Evolutionary conservation across 2,329 filamentous ascomycete genomes (phyloP), one percentile per base, ranked within the genome.

Genomic region (Phialophora verrucosa): DNA sequence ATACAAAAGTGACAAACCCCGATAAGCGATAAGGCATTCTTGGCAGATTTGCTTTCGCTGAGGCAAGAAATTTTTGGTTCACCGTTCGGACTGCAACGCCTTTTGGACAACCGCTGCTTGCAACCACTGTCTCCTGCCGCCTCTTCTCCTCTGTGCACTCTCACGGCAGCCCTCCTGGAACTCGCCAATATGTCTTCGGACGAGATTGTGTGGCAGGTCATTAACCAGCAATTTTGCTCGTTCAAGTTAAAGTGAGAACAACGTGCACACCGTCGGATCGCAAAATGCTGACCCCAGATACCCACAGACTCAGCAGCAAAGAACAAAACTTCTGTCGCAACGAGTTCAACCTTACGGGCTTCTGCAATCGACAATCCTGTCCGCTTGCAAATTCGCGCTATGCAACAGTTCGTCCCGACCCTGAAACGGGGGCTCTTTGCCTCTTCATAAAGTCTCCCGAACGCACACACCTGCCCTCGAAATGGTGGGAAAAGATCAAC

Each of bases 371-470:
- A 65, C 92, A 97, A 78, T 92, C 91, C 62, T 97, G 93, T 77
- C 93, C 93, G 2, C 87, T 97, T 64, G 92, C 93, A 72, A 97
- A 97, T 82, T 91, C 89, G 47, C 88, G 93, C 68, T 97, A 98
- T 84, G 94, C 94, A 67, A 98, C 94, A 8, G 88, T 98, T 68
- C 90, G 94, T 71, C 87, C 91, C 62, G 88, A 96, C 75, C 90
- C 93, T 7, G 82, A 89, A 68, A 93, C 91, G 61, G 91, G 91
- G 69, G 88, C 88, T 8, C 85, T 98, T 69, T 98, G 97, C 81
- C 89, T 98, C 64, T 98, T 96, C 85, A 96, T 97, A 85, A 98
- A 97, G 83, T 95, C 92, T 4, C 87, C 93, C 72, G 93, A 97
- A 83, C 91, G 95, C 69, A 85, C 90, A 12, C 94, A 93, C 78